Percentiles rank a stretch among this genome's conserved stretches.
Evolutionary conservation across 345 rosid genomes (phyloP).

Genomic region (Mangifera indica): DNA sequence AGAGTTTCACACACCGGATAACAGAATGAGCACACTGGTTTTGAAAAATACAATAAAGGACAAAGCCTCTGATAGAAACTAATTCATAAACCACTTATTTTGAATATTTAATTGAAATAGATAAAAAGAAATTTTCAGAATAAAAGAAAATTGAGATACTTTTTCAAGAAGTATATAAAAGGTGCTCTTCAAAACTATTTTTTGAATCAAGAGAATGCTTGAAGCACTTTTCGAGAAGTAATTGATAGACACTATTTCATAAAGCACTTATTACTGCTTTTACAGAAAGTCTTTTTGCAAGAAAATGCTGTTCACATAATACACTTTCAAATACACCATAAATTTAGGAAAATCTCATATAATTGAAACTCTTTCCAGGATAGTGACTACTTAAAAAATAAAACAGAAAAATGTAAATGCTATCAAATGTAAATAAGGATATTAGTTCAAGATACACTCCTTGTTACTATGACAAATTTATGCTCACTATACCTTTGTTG

Average conservation of each 20-base stretch:
- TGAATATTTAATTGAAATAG: not conserved
- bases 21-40: not conserved
- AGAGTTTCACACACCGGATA: not conserved
- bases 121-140: not conserved
- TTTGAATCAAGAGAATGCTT: not conserved
- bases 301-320: not conserved
- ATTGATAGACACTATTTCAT: not conserved
- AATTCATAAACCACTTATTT: no score
- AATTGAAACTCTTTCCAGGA: slow-evolving; percentile 14
- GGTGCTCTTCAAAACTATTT: not conserved
- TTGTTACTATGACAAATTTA: slow-evolving; percentile 6
- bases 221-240: no score
- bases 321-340: not conserved
- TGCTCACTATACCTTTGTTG: slow-evolving; percentile 79
- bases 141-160: not conserved
- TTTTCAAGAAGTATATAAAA: not conserved
- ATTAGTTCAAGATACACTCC: not conserved
- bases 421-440: not conserved
- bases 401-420: not conserved
- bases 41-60: not conserved
- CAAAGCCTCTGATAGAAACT: no score
- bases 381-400: not conserved
- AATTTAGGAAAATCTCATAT: slow-evolving; percentile 7
- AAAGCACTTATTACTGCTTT: not conserved
- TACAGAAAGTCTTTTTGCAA: not conserved